phyloP scores from a whole-genome alignment of 768 basidiomycete genomes.

The Tricholoma furcatifolium region DNA sequence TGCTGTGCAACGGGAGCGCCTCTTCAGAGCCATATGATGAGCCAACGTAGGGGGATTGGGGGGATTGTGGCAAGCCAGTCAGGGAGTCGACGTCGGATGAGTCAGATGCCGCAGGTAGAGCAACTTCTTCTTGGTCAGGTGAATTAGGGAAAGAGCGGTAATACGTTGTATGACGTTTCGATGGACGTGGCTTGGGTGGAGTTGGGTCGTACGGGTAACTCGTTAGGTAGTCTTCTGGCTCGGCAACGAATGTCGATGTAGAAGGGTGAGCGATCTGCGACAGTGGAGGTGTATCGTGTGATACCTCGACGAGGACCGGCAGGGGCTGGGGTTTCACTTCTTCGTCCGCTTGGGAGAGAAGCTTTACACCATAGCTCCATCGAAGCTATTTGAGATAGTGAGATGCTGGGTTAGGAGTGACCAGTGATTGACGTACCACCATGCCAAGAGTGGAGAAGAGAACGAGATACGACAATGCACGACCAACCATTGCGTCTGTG shows the following conservation, averaged over 20 bases:
- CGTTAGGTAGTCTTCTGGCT: neutral
- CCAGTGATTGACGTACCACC: slow-evolving; percentile 52
- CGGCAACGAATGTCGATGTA: slow-evolving; percentile 10
- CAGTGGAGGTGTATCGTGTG: neutral
- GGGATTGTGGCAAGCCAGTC: slow-evolving; percentile 10
- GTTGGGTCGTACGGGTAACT: neutral
- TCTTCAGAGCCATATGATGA: slow-evolving; percentile 4
- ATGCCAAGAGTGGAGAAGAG: slow-evolving; percentile 94
- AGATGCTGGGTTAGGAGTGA: neutral
- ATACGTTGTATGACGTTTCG: slow-evolving; percentile 16
- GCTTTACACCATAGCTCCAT: slow-evolving; percentile 61
- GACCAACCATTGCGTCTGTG: slow-evolving; percentile 85
- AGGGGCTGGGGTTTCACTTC: neutral
- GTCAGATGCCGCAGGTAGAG: slow-evolving; percentile 2
- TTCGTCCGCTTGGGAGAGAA: slow-evolving; percentile 18
- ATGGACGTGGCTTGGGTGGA: neutral
- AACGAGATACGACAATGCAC: slow-evolving; percentile 87
- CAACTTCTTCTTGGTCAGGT: slow-evolving; percentile 5
- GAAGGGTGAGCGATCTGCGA: neutral
- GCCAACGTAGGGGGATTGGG: neutral
- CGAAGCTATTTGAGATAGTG: slow-evolving; percentile 52
- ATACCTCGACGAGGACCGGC: neutral
- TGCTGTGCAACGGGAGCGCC: neutral
- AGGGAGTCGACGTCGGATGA: slow-evolving; percentile 6
- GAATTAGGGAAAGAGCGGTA: slow-evolving; percentile 22